phyloP scores from a whole-genome alignment of 768 basidiomycete species.

The Agaricus blazei region DNA sequence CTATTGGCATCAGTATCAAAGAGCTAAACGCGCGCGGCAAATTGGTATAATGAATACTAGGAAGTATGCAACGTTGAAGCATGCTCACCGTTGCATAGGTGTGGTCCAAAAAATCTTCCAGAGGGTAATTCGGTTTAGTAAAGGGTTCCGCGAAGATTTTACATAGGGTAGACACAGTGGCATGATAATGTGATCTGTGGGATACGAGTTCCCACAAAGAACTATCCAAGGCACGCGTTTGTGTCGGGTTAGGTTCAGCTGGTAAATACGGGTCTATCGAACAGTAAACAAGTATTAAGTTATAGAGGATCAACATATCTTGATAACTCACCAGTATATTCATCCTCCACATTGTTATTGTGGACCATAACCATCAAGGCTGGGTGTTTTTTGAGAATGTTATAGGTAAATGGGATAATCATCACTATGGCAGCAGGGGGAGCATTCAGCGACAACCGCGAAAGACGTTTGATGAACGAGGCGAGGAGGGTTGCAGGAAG shows the following conservation, averaged over 20 bases:
- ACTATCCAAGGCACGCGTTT: slow-evolving; percentile 77
- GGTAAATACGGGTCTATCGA: slow-evolving; percentile 60
- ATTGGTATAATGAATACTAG: background rate
- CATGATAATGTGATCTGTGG: slow-evolving; percentile 78
- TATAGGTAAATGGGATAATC: slow-evolving; percentile 91
- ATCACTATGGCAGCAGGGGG: slow-evolving; percentile 90
- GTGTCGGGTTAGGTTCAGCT: slow-evolving; percentile 64
- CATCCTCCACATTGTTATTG: slow-evolving; percentile 36
- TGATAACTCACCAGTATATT: slow-evolving; percentile 26
- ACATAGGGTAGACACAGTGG: slow-evolving; percentile 80
- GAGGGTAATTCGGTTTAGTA: slow-evolving; percentile 84
- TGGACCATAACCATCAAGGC: slow-evolving; percentile 93
- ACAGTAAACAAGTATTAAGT: background rate
- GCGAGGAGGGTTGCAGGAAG: slow-evolving; percentile 89
- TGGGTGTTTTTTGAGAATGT: slow-evolving; percentile 88
- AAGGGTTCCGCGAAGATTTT: slow-evolving; percentile 88
- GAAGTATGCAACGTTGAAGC: background rate
- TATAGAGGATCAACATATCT: background rate
- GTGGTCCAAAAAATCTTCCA: slow-evolving; percentile 98
- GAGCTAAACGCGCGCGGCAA: slow-evolving; percentile 42
- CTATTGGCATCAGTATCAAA: slow-evolving; percentile 80
- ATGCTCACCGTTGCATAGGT: slow-evolving; percentile 72
- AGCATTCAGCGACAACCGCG: slow-evolving; percentile 76
- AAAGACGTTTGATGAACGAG: slow-evolving; percentile 89
- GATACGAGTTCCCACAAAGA: slow-evolving; percentile 91